Percentiles rank a stretch among this genome's conserved stretches.
phyloP scores from a whole-genome alignment of 352 stramenopile genomes.

The Thraustochytrium striatum region DNA sequence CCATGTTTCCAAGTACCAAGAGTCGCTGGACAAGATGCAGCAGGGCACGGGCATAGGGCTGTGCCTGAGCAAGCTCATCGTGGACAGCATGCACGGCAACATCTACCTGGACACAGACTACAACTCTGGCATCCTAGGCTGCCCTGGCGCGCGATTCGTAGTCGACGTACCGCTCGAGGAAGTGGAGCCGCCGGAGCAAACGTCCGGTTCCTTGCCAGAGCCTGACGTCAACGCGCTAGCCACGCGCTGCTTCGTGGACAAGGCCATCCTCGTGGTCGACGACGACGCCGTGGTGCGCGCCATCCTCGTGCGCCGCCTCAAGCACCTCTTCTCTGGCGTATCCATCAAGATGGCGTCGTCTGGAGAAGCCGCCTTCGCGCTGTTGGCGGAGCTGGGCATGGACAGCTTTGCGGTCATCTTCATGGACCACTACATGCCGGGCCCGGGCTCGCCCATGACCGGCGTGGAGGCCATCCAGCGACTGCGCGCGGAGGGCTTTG shows the following conservation, averaged over 20 bases:
- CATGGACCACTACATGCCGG: constrained; percentile 59
- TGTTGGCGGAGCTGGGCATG: constrained; percentile 37
- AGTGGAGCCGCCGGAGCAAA: no score
- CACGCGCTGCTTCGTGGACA: not conserved
- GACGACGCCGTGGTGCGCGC: constrained; percentile 57
- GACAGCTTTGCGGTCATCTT: constrained; percentile 59
- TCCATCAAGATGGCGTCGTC: constrained; percentile 54
- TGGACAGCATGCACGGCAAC: constrained; percentile 53
- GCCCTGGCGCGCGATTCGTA: constrained; percentile 20
- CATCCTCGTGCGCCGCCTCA: constrained; percentile 52
- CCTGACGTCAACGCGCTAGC: constrained; percentile 3
- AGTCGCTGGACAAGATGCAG: constrained; percentile 57
- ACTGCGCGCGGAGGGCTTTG: constrained; percentile 52
- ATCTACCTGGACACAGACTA: constrained; percentile 53
- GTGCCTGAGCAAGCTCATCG: constrained; percentile 53
- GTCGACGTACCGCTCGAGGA: constrained; percentile 36
- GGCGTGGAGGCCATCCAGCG: constrained; percentile 56
- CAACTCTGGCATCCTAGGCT: not conserved
- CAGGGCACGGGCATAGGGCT: constrained; percentile 60
- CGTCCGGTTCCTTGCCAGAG: no score
- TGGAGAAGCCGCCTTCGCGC: constrained; percentile 54
- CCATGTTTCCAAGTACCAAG: no score
- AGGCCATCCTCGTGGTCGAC: constrained; percentile 56
- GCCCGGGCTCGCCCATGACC: constrained; percentile 55
- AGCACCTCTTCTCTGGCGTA: constrained; percentile 49